Percentiles rank a stretch among this genome's conserved stretches.
Evolutionary conservation across 257 asterid species (phyloP).

Genomic region (Primulina tabacum): DNA sequence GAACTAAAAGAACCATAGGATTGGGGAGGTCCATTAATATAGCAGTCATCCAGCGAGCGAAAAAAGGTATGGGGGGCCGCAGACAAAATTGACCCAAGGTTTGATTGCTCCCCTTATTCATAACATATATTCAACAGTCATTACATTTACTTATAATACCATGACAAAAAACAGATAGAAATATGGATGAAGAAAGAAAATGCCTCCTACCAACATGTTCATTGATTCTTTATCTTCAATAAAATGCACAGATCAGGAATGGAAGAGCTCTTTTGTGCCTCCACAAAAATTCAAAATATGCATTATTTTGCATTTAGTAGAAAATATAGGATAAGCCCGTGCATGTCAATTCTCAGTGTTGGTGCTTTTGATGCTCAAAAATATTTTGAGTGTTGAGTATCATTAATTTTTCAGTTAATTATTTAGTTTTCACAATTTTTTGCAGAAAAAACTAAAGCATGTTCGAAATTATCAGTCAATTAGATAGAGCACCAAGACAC

Average conservation of each 20-base stretch:
- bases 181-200: not conserved
- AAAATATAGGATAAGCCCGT: conserved; percentile 1
- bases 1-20: not conserved
- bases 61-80: not conserved
- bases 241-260: not conserved
- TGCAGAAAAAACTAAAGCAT: not conserved
- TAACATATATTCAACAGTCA: not conserved
- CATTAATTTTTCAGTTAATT: not conserved
- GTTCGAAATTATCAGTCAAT: not conserved
- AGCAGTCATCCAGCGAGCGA: not conserved
- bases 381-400: not conserved
- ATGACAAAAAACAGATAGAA: conserved; percentile 5
- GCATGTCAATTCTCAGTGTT: conserved; percentile 9
- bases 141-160: conserved; percentile 8
- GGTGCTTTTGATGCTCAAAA: conserved; percentile 12
- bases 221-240: not conserved
- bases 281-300: conserved; percentile 2
- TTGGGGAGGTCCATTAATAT: not conserved
- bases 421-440: not conserved
- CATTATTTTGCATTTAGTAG: conserved; percentile 1
- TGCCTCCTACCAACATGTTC: too few species aligned
- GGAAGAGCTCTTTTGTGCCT: not conserved
- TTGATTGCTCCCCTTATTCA: conserved; percentile 8
- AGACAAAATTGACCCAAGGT: not conserved
- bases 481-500: not conserved